A percentile compares a stretch with the other conserved stretches of the same genome.
Conservation (phyloP, 2,329 filamentous ascomycete species). For the Aspergillus phoenicis region DNA sequence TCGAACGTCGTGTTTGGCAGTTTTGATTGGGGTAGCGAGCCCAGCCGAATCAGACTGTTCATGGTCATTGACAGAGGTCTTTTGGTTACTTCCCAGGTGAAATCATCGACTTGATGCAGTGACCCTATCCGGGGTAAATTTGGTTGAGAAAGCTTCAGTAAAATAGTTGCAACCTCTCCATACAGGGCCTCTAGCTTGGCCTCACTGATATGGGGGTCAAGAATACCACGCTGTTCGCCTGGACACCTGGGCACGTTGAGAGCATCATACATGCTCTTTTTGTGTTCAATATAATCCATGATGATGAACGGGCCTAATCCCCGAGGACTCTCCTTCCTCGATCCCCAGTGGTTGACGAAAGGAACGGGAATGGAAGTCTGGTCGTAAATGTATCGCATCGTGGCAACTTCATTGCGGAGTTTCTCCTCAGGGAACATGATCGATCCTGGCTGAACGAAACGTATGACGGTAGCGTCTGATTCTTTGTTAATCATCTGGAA, state of each 20-base stretch:
- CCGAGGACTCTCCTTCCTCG: slow-evolving; percentile 9
- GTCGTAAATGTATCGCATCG: slow-evolving; percentile 29
- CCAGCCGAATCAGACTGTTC: slow-evolving; percentile 31
- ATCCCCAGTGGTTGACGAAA: slow-evolving; percentile 25
- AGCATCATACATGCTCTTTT: slow-evolving; percentile 24
- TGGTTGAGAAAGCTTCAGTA: slow-evolving; percentile 30
- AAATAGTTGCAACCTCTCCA: slow-evolving; percentile 27
- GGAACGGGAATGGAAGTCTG: slow-evolving; percentile 31
- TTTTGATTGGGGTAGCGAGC: slow-evolving; percentile 17
- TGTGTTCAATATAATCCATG: slow-evolving; percentile 28
- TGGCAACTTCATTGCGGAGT: slow-evolving; percentile 30
- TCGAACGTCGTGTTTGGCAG: slow-evolving; percentile 24
- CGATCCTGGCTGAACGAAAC: slow-evolving; percentile 32
- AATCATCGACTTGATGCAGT: slow-evolving; percentile 17
- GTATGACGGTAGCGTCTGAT: slow-evolving; percentile 28
- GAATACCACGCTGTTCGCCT: slow-evolving; percentile 10
- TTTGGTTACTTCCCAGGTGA: slow-evolving; percentile 19
- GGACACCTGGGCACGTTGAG: slow-evolving; percentile 23
- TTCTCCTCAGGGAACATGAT: slow-evolving; percentile 32
- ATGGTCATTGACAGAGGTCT: slow-evolving; percentile 31
- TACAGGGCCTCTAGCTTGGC: slow-evolving; percentile 28
- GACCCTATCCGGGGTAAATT: slow-evolving; percentile 31
- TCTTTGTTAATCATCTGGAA: slow-evolving; percentile 33
- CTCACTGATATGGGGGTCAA: slow-evolving; percentile 22
- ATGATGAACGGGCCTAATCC: slow-evolving; percentile 29